phyloP scores from a whole-genome alignment of 2,329 filamentous ascomycete genomes.

The Fusarium camptoceras region DNA sequence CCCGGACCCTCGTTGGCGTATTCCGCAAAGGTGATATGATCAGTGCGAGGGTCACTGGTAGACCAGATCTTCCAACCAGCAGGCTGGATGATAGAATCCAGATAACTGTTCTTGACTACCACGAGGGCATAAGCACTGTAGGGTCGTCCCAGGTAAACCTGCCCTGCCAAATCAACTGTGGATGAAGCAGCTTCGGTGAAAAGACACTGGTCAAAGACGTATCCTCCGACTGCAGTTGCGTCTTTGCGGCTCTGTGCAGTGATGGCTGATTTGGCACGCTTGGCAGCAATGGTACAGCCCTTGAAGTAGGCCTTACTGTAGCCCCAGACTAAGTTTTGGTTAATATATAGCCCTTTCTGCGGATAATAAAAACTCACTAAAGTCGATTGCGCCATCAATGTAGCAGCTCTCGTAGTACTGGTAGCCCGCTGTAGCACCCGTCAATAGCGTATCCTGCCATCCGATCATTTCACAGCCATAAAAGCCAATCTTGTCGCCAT shows the following conservation, averaged over 20 bases:
- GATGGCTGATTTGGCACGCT: slow-evolving; percentile 40
- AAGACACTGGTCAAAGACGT: slow-evolving; percentile 56
- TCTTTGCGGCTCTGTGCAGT: slow-evolving; percentile 46
- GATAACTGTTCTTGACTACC: slow-evolving; percentile 59
- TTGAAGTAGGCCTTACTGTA: slow-evolving; percentile 44
- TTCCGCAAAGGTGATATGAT: slow-evolving; percentile 68
- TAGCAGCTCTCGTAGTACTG: slow-evolving; percentile 40
- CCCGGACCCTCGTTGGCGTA: slow-evolving; percentile 66
- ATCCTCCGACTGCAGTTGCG: slow-evolving; percentile 50
- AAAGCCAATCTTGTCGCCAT: slow-evolving; percentile 53
- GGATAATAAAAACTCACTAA: background rate
- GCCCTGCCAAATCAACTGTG: slow-evolving; percentile 46
- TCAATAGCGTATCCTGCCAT: slow-evolving; percentile 35
- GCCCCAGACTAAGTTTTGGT: slow-evolving; percentile 28
- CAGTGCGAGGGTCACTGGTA: slow-evolving; percentile 65
- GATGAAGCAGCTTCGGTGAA: slow-evolving; percentile 46
- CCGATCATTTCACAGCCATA: slow-evolving; percentile 54
- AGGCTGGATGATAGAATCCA: slow-evolving; percentile 53
- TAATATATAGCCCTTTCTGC: background rate
- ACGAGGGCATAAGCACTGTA: slow-evolving; percentile 60
- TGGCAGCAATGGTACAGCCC: slow-evolving; percentile 38
- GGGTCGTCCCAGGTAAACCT: slow-evolving; percentile 60
- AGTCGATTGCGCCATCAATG: slow-evolving; percentile 40
- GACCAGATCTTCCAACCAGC: slow-evolving; percentile 62
- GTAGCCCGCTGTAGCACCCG: slow-evolving; percentile 27